Evolutionary conservation across 495 filamentous ascomycete species (phyloP), one percentile per base, ranked within the genome.

Genomic region (Penicillium taxi): DNA sequence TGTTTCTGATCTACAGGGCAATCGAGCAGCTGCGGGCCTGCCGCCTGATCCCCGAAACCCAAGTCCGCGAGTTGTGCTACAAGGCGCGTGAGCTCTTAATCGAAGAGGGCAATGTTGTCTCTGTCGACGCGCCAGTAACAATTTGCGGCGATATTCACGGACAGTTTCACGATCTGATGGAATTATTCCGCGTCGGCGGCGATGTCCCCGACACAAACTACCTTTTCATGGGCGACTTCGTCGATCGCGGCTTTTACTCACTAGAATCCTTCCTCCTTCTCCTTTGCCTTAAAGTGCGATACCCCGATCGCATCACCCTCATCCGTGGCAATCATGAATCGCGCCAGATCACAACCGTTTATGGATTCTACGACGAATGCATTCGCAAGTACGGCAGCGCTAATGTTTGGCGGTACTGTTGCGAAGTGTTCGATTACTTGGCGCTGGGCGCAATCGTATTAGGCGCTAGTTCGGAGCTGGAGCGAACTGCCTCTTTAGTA

Each of bases 131-230:
- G 37, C 91, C 91, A 16, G 91, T 98, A 48, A 98, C 91, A 56
- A 96, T 98, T 76, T 98, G 91, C 57, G 91, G 91, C 34, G 91
- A 98, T 54, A 98, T 98, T 44, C 90, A 98, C 51, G 91, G 91
- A 43, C 91, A 98, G 56, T 98, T 98, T 53, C 91, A 98, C 59
- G 91, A 98, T 53, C 57, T 98, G 50, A 98, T 98, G 91, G 91
- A 98, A 64, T 74, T 98, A 12, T 98, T 98, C 60, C 78, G 88
- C 31, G 88, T 96, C 9, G 91, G 91, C 37, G 91, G 91, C 23
- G 86, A 94, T 52, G 85, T 91, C 2, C 91, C 91, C 12, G 91
- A 98, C 50, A 98, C 91, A 14, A 95, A 96, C 56, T 98, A 98
- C 60, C 78, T 98, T 0, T 98, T 98, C 66, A 94, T 96, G 89